phyloP scores from a whole-genome alignment of 495 filamentous ascomycete genomes.

The Mycothermus thermophilus region DNA sequence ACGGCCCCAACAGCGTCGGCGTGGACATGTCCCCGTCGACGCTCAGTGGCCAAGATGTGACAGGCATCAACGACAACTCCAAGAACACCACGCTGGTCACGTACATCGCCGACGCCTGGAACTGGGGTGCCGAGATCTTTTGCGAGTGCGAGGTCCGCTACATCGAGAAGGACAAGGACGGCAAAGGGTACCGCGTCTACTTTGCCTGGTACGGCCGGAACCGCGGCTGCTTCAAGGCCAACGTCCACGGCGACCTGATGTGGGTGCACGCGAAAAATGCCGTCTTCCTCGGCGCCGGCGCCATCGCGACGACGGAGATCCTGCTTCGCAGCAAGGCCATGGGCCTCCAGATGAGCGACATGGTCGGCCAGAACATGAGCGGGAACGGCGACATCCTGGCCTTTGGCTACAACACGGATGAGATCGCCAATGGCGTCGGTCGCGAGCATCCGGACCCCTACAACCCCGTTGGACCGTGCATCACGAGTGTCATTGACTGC shows the following conservation, averaged over 20 bases:
- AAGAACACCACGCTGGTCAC: constrained; percentile 53
- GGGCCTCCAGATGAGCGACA: constrained; percentile 43
- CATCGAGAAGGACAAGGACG: constrained; percentile 38
- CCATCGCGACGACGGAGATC: constrained; percentile 52
- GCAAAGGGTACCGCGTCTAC: constrained; percentile 45
- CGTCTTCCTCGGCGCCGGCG: constrained; percentile 47
- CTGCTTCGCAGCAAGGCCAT: constrained; percentile 47
- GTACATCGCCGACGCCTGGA: constrained; percentile 59
- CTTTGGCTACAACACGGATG: constrained; percentile 49
- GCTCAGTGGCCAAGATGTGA: constrained; percentile 46
- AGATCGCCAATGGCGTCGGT: constrained; percentile 43
- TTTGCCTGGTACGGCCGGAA: constrained; percentile 53
- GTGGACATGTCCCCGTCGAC: constrained; percentile 47
- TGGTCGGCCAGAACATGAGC: constrained; percentile 48
- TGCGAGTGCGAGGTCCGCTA: constrained; percentile 57
- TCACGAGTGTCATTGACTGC: constrained; percentile 51
- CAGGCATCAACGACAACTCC: constrained; percentile 53
- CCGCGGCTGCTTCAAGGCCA: constrained; percentile 41
- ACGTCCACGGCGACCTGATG: constrained; percentile 48
- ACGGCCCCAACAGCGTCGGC: constrained; percentile 46
- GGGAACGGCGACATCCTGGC: constrained; percentile 55
- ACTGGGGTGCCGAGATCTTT: constrained; percentile 62
- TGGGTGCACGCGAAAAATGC: constrained; percentile 51
- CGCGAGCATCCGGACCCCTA: constrained; percentile 31
- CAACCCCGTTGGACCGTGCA: constrained; percentile 47